Evolutionary conservation across 2,329 filamentous ascomycete genomes (phyloP).

Genomic region (Fusarium chlamydosporum): DNA sequence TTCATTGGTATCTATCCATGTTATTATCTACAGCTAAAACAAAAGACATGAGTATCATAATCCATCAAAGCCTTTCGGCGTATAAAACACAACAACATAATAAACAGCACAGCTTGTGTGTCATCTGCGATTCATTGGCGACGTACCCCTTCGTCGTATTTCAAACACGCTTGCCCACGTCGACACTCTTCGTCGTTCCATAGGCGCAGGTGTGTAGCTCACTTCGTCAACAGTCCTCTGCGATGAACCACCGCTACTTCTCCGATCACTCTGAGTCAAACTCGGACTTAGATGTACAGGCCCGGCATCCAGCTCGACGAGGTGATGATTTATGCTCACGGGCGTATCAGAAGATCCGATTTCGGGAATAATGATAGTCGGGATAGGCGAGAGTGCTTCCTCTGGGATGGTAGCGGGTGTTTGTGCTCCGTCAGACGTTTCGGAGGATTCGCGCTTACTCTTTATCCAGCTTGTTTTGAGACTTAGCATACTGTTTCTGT

Average conservation of each 20-base stretch:
- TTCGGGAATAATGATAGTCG: neutral
- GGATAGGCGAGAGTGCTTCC: conserved; percentile 4
- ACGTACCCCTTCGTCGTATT: conserved; percentile 9
- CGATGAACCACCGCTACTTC: conserved; percentile 39
- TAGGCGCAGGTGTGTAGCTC: conserved; percentile 23
- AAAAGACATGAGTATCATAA: conserved; percentile 37
- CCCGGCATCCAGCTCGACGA: conserved; percentile 16
- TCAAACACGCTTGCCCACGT: conserved; percentile 29
- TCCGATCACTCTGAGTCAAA: neutral
- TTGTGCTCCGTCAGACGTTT: neutral
- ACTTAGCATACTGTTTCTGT: conserved; percentile 45
- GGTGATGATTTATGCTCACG: neutral
- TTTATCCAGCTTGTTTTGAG: conserved; percentile 51
- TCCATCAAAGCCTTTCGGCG: conserved; percentile 13
- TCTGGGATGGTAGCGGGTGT: neutral
- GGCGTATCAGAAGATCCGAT: conserved; percentile 25
- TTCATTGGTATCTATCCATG: conserved; percentile 14
- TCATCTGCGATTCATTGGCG: conserved; percentile 6
- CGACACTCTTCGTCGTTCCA: neutral
- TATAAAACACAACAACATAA: neutral
- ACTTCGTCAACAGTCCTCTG: conserved; percentile 9
- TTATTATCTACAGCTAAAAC: conserved; percentile 15
- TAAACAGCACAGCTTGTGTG: neutral
- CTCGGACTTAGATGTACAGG: neutral
- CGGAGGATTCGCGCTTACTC: conserved; percentile 27